phyloP scores from a whole-genome alignment of 192 early-diverging fungal species.

The Coemansia sp. region DNA sequence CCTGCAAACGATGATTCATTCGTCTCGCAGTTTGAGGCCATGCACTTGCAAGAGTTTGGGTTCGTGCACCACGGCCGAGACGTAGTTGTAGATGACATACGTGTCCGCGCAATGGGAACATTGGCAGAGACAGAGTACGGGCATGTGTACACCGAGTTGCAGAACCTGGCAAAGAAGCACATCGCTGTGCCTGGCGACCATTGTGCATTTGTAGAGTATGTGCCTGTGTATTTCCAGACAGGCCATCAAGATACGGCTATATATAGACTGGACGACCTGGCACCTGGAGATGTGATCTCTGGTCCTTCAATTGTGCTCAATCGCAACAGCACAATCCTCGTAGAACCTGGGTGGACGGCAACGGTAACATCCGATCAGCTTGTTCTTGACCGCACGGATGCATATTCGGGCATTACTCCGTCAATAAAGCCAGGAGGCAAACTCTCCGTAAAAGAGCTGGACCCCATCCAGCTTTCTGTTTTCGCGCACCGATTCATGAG shows the following conservation, averaged over 20 bases:
- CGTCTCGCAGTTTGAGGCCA: conserved; percentile 63
- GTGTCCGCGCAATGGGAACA: conserved; percentile 81
- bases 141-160: conserved; percentile 61
- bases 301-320: conserved; percentile 95
- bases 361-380: conserved; percentile 73
- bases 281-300: conserved; percentile 65
- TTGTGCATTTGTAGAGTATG: conserved; percentile 44
- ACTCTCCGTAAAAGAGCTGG: conserved; percentile 59
- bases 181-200: conserved; percentile 10
- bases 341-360: conserved; percentile 81
- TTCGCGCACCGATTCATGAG: conserved; percentile 97
- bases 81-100: conserved; percentile 89
- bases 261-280: conserved; percentile 65
- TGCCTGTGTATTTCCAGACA: conserved; percentile 81
- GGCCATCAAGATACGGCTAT: conserved; percentile 70
- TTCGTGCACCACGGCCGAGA: conserved; percentile 83
- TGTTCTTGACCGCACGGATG: conserved; percentile 34
- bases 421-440: background rate
- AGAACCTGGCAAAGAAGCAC: background rate
- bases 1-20: conserved; percentile 60
- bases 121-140: conserved; percentile 14
- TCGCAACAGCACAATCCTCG: conserved; percentile 81
- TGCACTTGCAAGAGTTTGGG: conserved; percentile 93
- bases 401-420: background rate
- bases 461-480: conserved; percentile 89